A percentile compares a stretch with the other conserved stretches of the same genome.
phyloP scores from a whole-genome alignment of 306 rosid species.

The Geum urbanum region DNA sequence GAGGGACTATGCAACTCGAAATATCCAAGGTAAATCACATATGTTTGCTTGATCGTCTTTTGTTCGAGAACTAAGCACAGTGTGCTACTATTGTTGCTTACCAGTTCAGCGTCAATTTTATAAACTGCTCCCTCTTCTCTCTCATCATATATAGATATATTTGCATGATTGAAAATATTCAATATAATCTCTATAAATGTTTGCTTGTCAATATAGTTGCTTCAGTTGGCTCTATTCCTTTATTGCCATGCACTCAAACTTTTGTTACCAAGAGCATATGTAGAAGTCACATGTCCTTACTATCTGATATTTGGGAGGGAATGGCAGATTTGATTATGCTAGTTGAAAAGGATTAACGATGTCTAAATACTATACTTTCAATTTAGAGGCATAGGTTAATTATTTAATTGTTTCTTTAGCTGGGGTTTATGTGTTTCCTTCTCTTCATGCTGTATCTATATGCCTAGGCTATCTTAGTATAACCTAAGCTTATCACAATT shows the following conservation, averaged over 20 bases:
- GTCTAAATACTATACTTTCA: neutral
- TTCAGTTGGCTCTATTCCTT: constrained; percentile 4
- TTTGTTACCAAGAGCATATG: neutral
- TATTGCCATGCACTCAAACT: neutral
- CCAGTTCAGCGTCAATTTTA: neutral
- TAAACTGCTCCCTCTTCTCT: neutral
- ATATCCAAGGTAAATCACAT: constrained; percentile 65
- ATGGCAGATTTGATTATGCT: neutral
- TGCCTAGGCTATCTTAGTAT: constrained; percentile 1
- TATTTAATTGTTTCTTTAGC: neutral
- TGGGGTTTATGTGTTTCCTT: constrained; percentile 3
- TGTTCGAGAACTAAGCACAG: neutral
- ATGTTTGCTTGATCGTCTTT: constrained; percentile 2
- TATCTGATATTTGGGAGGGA: neutral
- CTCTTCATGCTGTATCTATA: neutral
- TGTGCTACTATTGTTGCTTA: neutral
- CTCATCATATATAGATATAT: neutral
- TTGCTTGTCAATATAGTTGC: neutral
- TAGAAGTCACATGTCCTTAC: neutral
- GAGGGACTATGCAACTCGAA: constrained; percentile 93
- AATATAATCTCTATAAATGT: neutral
- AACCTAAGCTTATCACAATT: constrained; percentile 28
- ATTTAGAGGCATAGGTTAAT: neutral
- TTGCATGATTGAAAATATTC: neutral
- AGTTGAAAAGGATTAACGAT: neutral